Evolutionary conservation across 129 eudicot genomes (phyloP).

Genomic region (Centaurea solstitialis): DNA sequence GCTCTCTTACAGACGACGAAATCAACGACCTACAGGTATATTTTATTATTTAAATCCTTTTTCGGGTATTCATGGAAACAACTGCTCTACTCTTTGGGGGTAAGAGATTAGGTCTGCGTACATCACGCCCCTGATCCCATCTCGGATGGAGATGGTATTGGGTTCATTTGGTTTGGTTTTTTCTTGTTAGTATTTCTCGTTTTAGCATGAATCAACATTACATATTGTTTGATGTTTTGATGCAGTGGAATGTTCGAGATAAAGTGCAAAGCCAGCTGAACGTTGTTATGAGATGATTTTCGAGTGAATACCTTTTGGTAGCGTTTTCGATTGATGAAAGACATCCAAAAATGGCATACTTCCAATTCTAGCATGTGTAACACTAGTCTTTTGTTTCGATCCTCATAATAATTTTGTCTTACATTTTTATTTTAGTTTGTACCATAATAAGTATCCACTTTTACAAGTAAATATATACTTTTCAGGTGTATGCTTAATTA

Average conservation of each 20-base stretch:
- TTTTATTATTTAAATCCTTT: not conserved
- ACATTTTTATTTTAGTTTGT: not conserved
- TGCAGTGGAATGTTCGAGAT: conserved; percentile 87
- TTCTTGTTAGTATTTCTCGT: not conserved
- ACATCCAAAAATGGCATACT: conserved; percentile 10
- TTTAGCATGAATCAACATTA: not conserved
- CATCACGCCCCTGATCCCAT: not conserved
- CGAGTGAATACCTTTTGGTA: conserved; percentile 20
- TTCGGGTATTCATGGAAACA: not conserved
- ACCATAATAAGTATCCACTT: not conserved
- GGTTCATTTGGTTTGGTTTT: not conserved
- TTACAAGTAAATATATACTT: not conserved
- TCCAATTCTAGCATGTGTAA: conserved; percentile 8
- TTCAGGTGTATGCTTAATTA: not conserved
- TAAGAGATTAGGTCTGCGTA: not conserved
- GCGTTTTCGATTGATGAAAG: conserved; percentile 1
- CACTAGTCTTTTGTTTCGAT: conserved; percentile 14
- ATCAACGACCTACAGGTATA: conserved; percentile 84
- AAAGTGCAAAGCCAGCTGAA: conserved; percentile 73
- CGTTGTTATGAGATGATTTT: conserved; percentile 70
- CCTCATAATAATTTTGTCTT: not conserved
- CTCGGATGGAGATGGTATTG: not conserved
- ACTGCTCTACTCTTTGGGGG: not conserved
- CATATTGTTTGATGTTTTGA: conserved; percentile 12
- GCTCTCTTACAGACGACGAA: conserved; percentile 86